These are phyloP conservation scores for Musa schizocarpa DNA, from an alignment of 176 grass and related monocot genomes.

Conservation along the genomic window DNA sequence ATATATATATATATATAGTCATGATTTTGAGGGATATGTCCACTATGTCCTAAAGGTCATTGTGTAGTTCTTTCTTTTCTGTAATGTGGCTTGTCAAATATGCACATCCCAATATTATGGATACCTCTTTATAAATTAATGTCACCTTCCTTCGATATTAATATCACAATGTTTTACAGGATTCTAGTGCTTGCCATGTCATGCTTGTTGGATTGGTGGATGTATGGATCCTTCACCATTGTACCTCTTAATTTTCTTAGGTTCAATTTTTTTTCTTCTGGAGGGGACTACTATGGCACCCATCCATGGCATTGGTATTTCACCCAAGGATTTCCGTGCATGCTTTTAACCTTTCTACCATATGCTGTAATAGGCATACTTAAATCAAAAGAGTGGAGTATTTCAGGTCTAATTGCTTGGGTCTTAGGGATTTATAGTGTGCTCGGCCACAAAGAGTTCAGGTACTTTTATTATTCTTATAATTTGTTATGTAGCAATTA, in stretches of 20 bases:
- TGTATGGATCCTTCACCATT: constrained; percentile 60
- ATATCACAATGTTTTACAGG: constrained; percentile 33
- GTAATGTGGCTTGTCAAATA: background rate
- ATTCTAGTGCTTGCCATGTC: constrained; percentile 52
- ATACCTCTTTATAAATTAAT: background rate
- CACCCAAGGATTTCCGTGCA: constrained; percentile 86
- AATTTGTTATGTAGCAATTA: constrained; percentile 13
- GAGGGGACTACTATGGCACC: constrained; percentile 90
- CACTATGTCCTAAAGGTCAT: background rate
- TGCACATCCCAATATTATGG: background rate
- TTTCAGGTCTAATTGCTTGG: constrained; percentile 70
- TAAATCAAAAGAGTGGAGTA: constrained; percentile 59
- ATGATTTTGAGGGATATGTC: background rate
- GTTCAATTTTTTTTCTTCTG: constrained; percentile 89
- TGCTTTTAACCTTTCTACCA: constrained; percentile 82
- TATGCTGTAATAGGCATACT: constrained; percentile 51
- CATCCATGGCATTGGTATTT: constrained; percentile 87
- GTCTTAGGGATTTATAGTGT: constrained; percentile 87
- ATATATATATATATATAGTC: too few relatives aligned
- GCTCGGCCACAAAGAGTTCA: constrained; percentile 96
- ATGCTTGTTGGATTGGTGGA: constrained; percentile 64
- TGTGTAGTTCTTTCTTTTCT: background rate
- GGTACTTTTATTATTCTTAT: constrained; percentile 36
- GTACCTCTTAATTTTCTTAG: constrained; percentile 91
- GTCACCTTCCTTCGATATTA: background rate